Percentiles rank a stretch among this genome's conserved stretches.
phyloP scores from a whole-genome alignment of 495 filamentous ascomycete species.

The Terfezia boudieri region DNA sequence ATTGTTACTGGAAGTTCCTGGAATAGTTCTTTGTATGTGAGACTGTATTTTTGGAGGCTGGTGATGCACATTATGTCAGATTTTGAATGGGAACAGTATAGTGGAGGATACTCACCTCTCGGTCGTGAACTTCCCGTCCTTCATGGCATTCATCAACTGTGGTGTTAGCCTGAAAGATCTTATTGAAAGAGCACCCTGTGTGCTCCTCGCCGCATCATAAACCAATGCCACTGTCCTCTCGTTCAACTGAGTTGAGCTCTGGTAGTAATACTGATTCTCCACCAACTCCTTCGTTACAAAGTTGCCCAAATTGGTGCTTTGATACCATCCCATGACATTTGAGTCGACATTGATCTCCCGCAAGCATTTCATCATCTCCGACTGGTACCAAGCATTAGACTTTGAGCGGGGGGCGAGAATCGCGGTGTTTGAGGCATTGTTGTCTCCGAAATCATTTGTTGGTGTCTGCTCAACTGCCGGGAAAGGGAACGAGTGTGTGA shows the following conservation, averaged over 20 bases:
- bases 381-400: conserved; percentile 69
- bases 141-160: conserved; percentile 76
- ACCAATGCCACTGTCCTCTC: conserved; percentile 85
- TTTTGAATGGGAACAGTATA: conserved; percentile 9
- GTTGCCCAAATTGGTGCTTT: conserved; percentile 94
- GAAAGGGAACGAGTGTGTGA: conserved; percentile 92
- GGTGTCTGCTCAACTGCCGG: conserved; percentile 55
- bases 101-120: conserved; percentile 43
- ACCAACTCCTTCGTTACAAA: conserved; percentile 86
- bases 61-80: conserved; percentile 8
- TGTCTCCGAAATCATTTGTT: conserved; percentile 33
- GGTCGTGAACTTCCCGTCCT: conserved; percentile 89
- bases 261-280: conserved; percentile 95
- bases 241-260: conserved; percentile 53
- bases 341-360: conserved; percentile 96
- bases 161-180: conserved; percentile 76
- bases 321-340: conserved; percentile 97
- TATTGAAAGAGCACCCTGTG: conserved; percentile 72
- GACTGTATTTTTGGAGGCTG: conserved; percentile 73
- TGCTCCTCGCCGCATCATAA: conserved; percentile 82
- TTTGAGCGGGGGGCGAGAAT: conserved; percentile 81
- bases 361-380: conserved; percentile 90
- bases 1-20: conserved; percentile 76
- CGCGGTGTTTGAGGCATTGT: conserved; percentile 47
- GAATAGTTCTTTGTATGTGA: conserved; percentile 86